A percentile compares a stretch with the other conserved stretches of the same genome.
Conservation (phyloP, 164 flowering plant genomes). For the Berberis thunbergii region DNA sequence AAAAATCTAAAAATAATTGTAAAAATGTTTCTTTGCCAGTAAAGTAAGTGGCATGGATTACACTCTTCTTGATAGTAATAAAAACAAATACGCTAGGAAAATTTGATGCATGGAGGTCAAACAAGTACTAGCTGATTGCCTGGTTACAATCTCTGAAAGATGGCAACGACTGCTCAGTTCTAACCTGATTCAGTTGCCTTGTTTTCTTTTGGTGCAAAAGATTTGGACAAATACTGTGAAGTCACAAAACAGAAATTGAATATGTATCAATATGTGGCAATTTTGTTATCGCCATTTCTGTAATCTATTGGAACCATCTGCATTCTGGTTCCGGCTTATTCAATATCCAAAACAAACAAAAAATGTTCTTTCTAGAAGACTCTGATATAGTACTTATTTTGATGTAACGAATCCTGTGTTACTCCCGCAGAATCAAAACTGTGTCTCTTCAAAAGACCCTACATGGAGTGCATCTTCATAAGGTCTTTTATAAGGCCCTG, state of each 20-base stretch:
- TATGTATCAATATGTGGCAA: neutral
- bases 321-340: constrained; percentile 18
- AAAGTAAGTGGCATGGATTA: neutral
- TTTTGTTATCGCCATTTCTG: neutral
- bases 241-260: neutral
- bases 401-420: constrained; percentile 3
- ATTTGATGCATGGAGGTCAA: too few relatives aligned
- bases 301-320: constrained; percentile 11
- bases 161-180: too few relatives aligned
- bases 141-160: too few relatives aligned
- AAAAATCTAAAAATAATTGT: too few relatives aligned
- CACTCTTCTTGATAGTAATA: neutral
- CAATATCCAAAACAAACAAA: neutral
- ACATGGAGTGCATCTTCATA: constrained; percentile 1
- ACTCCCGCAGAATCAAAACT: neutral
- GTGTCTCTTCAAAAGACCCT: too few relatives aligned
- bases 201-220: neutral
- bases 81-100: neutral
- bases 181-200: too few relatives aligned
- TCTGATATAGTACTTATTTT: neutral
- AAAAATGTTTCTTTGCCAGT: neutral
- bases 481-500: constrained; percentile 18
- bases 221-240: neutral
- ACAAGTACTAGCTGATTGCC: too few relatives aligned
- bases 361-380: constrained; percentile 4